A percentile compares a stretch with the other conserved stretches of the same genome.
These are phyloP conservation scores for Apiospora saccharicola DNA, from an alignment of 2,329 filamentous ascomycete genomes.

Conservation along the genomic window DNA sequence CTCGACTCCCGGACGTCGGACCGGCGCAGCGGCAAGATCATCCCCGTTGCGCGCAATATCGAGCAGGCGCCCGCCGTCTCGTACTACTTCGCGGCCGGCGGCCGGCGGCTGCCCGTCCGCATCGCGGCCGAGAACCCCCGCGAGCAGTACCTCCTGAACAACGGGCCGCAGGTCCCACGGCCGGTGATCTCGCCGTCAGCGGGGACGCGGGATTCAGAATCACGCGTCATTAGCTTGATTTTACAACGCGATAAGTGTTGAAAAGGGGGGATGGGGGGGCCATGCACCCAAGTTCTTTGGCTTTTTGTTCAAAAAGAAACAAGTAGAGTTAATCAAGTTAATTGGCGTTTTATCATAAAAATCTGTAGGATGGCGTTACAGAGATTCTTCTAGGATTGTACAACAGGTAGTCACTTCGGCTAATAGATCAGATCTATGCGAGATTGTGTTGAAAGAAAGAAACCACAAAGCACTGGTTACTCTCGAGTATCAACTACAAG, in stretches of 20 bases:
- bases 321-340: not conserved
- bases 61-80: slow-evolving; percentile 18
- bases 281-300: too few relatives aligned
- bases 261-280: not conserved
- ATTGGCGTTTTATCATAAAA: not conserved
- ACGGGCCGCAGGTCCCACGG: slow-evolving; percentile 3
- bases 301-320: not conserved
- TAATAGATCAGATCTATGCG: not conserved
- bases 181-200: slow-evolving; percentile 6
- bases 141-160: not conserved
- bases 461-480: too few relatives aligned
- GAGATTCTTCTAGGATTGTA: not conserved
- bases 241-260: not conserved
- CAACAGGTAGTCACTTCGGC: not conserved
- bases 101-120: slow-evolving; percentile 9
- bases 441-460: not conserved
- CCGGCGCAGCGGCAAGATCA: not conserved
- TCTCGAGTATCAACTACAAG: too few relatives aligned
- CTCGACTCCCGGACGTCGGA: not conserved
- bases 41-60: slow-evolving; percentile 7
- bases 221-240: not conserved
- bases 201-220: not conserved
- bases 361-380: not conserved
- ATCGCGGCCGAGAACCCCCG: not conserved
- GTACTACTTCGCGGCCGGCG: slow-evolving; percentile 15